Conservation (phyloP, 2,329 filamentous ascomycete species). For the Penicillium sp. region DNA sequence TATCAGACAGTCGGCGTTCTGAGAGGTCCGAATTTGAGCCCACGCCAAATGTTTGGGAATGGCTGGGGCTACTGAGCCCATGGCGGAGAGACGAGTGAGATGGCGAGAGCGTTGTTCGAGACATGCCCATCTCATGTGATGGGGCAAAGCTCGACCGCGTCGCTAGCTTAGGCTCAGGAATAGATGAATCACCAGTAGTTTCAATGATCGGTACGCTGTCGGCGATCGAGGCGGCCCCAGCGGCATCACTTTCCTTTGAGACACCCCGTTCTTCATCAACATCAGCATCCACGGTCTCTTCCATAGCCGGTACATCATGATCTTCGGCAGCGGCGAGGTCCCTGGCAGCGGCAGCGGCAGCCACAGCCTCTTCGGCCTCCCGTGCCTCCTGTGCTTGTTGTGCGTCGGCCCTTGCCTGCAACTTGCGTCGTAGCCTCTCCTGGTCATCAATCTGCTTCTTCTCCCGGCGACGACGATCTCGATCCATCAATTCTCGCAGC, state of each 20-base stretch:
- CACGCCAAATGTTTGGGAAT: conserved; percentile 55
- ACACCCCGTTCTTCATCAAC: conserved; percentile 22
- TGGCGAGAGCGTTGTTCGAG: conserved; percentile 32
- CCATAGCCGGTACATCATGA: conserved; percentile 1
- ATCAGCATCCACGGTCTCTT: conserved; percentile 1
- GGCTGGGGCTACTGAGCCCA: conserved; percentile 49
- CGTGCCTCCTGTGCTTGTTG: conserved; percentile 56
- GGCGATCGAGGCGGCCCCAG: conserved; percentile 26
- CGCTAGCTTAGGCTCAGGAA: conserved; percentile 28
- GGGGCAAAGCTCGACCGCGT: conserved; percentile 33
- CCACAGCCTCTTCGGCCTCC: not conserved
- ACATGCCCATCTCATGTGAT: conserved; percentile 36
- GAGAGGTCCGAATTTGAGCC: conserved; percentile 54
- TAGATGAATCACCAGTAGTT: conserved; percentile 36
- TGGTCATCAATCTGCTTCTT: conserved; percentile 71
- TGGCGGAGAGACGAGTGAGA: conserved; percentile 48
- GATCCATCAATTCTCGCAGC: conserved; percentile 83
- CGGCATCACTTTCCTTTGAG: conserved; percentile 29
- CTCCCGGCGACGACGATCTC: conserved; percentile 78
- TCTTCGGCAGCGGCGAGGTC: not conserved
- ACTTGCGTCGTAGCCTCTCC: conserved; percentile 55
- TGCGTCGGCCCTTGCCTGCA: conserved; percentile 52
- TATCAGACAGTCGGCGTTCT: conserved; percentile 57
- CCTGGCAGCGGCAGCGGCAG: not conserved
- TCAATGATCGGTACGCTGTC: conserved; percentile 32